Evolutionary conservation across 495 filamentous ascomycete genomes (phyloP).

Genomic region (Aspergillus steynii): DNA sequence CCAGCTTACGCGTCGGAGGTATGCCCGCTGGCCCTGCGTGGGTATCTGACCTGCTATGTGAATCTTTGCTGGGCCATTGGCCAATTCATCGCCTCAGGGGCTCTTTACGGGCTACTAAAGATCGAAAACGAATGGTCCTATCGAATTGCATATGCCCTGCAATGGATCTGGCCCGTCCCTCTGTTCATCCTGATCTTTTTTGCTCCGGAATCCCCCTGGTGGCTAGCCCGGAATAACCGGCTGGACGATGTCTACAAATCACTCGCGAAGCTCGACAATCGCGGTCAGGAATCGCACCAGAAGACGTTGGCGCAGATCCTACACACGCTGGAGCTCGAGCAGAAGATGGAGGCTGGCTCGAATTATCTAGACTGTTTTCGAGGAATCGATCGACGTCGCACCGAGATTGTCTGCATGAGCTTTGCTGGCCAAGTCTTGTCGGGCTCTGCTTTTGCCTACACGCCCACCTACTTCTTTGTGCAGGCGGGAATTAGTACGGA

Average conservation of each 20-base stretch:
- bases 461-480: constrained; percentile 70
- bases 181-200: constrained; percentile 56
- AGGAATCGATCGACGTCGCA: constrained; percentile 66
- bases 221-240: constrained; percentile 57
- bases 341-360: constrained; percentile 55
- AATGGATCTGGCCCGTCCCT: constrained; percentile 67
- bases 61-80: constrained; percentile 71
- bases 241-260: constrained; percentile 44
- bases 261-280: constrained; percentile 39
- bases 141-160: constrained; percentile 59
- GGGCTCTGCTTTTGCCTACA: constrained; percentile 70
- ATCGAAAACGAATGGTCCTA: constrained; percentile 43
- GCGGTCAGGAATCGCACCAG: constrained; percentile 12
- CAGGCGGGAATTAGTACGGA: constrained; percentile 61
- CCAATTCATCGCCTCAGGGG: constrained; percentile 56
- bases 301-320: constrained; percentile 57
- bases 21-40: constrained; percentile 57
- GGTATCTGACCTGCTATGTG: constrained; percentile 58
- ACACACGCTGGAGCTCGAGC: constrained; percentile 62
- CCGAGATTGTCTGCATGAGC: constrained; percentile 66
- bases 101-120: constrained; percentile 51
- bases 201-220: constrained; percentile 66
- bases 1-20: constrained; percentile 66
- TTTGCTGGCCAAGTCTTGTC: constrained; percentile 75
- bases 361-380: constrained; percentile 70